Evolutionary conservation across 345 rosid species (phyloP).

Genomic region (Hevea brasiliensis): DNA sequence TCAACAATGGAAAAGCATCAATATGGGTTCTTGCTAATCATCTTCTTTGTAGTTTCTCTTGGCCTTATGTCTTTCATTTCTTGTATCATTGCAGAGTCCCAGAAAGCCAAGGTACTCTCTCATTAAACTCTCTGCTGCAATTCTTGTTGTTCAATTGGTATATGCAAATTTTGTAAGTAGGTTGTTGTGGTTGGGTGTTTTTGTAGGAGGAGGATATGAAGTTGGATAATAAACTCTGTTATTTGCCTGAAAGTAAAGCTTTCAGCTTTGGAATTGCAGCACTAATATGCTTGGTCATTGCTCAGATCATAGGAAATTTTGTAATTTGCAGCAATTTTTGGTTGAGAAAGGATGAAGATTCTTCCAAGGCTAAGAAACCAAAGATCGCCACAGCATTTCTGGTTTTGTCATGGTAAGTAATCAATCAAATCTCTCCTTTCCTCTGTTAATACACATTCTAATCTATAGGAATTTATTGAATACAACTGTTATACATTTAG

Average conservation of each 20-base stretch:
- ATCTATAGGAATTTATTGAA: background rate
- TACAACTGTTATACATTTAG: too few relatives aligned
- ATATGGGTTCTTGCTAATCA: constrained; percentile 18
- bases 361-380: constrained; percentile 27
- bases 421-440: constrained; percentile 9
- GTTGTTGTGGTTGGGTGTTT: background rate
- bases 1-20: constrained; percentile 35
- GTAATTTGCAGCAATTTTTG: constrained; percentile 31
- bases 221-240: constrained; percentile 61
- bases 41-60: constrained; percentile 36
- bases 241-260: constrained; percentile 49
- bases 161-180: background rate
- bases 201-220: constrained; percentile 57
- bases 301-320: constrained; percentile 57
- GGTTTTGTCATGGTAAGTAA: constrained; percentile 61
- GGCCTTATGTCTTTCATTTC: constrained; percentile 50
- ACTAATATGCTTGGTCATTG: constrained; percentile 44
- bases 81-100: constrained; percentile 62
- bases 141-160: background rate
- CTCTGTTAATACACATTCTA: background rate
- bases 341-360: constrained; percentile 21
- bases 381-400: constrained; percentile 34
- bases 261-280: constrained; percentile 56
- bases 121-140: too few relatives aligned
- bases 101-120: constrained; percentile 54